phyloP scores from a whole-genome alignment of 345 rosid genomes.

The Gossypium longicalyx region DNA sequence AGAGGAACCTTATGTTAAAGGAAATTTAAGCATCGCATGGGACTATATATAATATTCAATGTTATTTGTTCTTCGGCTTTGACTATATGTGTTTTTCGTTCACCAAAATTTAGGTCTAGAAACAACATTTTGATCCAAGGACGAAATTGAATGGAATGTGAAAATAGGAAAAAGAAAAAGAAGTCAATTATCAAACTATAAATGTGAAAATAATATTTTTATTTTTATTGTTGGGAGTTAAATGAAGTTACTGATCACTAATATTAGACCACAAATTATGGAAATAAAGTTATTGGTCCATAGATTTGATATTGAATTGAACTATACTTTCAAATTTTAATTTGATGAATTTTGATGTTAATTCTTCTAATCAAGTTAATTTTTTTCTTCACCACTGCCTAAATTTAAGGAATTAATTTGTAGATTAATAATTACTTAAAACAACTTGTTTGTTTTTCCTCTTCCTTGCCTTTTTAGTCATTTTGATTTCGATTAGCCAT shows the following conservation, averaged over 20 bases:
- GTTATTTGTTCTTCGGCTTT: not conserved
- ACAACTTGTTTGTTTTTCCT: not conserved
- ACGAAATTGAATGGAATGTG: not conserved
- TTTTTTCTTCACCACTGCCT: not conserved
- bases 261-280: not conserved
- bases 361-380: not conserved
- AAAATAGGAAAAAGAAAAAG: not conserved
- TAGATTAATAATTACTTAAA: not conserved
- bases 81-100: not conserved
- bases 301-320: not conserved
- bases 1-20: not conserved
- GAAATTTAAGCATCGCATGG: too few species aligned
- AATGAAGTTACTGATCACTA: too few species aligned
- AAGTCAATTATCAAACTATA: not conserved
- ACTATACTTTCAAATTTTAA: not conserved
- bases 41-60: not conserved
- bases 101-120: not conserved
- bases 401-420: not conserved
- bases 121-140: not conserved
- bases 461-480: not conserved
- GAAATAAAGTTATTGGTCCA: not conserved
- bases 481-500: not conserved
- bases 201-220: not conserved
- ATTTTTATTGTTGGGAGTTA: too few species aligned
- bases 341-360: not conserved